Percentiles rank a stretch among this genome's conserved stretches.
Conservation (phyloP, 1,139 yeast species). For the Saccharomycopsis hybrid region DNA sequence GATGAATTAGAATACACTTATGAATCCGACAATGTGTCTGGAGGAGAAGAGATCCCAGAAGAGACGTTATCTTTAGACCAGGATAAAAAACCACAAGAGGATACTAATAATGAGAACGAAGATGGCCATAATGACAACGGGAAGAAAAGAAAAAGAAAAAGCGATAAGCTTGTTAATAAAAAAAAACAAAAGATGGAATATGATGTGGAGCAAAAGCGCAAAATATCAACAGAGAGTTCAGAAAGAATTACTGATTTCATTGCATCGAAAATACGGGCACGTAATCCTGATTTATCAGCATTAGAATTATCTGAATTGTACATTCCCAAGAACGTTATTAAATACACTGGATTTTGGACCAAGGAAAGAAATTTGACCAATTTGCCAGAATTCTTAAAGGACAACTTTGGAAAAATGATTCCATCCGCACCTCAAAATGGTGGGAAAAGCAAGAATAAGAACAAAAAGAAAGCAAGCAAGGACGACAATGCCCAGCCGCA, state of each 20-base stretch:
- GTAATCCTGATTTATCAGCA: conserved; percentile 51
- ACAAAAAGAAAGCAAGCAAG: conserved; percentile 20
- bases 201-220: conserved; percentile 45
- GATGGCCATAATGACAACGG: conserved; percentile 23
- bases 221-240: conserved; percentile 44
- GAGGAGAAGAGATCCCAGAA: conserved; percentile 23
- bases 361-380: conserved; percentile 45
- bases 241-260: conserved; percentile 56
- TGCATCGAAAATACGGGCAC: conserved; percentile 44
- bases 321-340: conserved; percentile 41
- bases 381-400: conserved; percentile 38
- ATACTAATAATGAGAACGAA: conserved; percentile 22
- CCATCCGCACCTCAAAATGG: conserved; percentile 30
- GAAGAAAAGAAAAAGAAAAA: conserved; percentile 28
- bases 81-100: conserved; percentile 21
- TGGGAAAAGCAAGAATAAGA: conserved; percentile 28
- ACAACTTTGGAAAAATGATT: conserved; percentile 40
- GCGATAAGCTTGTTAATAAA: conserved; percentile 35
- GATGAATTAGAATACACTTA: conserved; percentile 58
- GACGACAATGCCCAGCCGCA: conserved; percentile 10
- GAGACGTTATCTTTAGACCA: conserved; percentile 24
- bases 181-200: conserved; percentile 55
- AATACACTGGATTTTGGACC: conserved; percentile 45
- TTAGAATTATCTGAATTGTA: conserved; percentile 57
- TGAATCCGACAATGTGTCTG: conserved; percentile 32